Base-by-base conservation (phyloP, 495 filamentous ascomycete species). In the Annulohypoxylon stygium region DNA sequence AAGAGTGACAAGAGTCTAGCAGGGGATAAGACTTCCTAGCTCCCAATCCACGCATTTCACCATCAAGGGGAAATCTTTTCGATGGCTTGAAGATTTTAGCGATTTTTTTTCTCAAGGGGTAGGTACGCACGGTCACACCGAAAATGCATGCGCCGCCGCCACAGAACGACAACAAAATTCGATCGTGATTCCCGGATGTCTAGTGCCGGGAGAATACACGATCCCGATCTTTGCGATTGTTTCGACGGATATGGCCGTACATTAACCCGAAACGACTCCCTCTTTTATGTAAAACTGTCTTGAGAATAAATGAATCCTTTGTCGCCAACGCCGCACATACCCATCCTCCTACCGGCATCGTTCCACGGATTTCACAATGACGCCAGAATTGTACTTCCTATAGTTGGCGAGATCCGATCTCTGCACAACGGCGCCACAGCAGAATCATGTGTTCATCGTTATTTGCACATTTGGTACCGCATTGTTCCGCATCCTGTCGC, bases 401-500 rank as follows among this genome's bases (percentile, higher is more conserved):
- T 51, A 12, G 39, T 25, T 47, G 25, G 25, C 23, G 26, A 48
- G 64, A 67, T 58, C 53, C 10, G 53, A 67, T 67, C 64, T 67
- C 64, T 48, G 53, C 60, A 33, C 12, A 26, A 67, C 65, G 51
- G 39, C 43, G 33, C 55, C 54, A 60, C 43, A 23, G 30, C 41
- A 30, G n/a, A 59, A 16, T 20, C 30, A 41, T 43, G 23, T 25
- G 16, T 34, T 51, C 11, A 41, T 43, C 45, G 45, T 39, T 18
- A 34, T 18, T 53, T 47, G 55, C 65, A 43, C 33, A 20, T 47
- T 47, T 5, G 10, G 45, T 67, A 34, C 23, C n/a, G 51, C 59
- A 20, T 43, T 43, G 2, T 25, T 39, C 14, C 18, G 30, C 14
- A 58, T 39, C n/a, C 33, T 9, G 23, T 25, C 34, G 18, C 16